Percentiles rank a stretch among this genome's conserved stretches.
phyloP scores from a whole-genome alignment of 2,329 filamentous ascomycete genomes.

The Penicillium sp. region DNA sequence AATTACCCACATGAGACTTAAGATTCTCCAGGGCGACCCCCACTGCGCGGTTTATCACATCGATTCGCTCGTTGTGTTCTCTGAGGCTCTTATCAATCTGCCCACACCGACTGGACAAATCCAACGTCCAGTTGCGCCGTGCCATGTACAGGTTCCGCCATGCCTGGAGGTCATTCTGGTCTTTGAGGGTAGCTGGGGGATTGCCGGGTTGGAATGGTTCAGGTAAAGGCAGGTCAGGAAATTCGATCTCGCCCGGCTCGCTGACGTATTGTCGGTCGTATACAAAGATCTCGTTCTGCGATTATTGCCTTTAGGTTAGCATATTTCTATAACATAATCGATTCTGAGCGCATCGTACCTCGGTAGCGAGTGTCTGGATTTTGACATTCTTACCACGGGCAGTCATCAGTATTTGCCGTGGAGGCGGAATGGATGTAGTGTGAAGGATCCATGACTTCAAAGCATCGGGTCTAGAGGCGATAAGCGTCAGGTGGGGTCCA shows the following conservation, averaged over 20 bases:
- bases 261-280: conserved; percentile 77
- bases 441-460: conserved; percentile 78
- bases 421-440: conserved; percentile 69
- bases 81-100: conserved; percentile 62
- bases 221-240: conserved; percentile 54
- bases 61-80: conserved; percentile 49
- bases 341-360: conserved; percentile 55
- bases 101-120: conserved; percentile 67
- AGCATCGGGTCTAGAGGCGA: conserved; percentile 67
- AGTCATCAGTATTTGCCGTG: conserved; percentile 85
- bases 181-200: conserved; percentile 76
- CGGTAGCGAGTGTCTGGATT: conserved; percentile 72
- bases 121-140: conserved; percentile 75
- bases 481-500: conserved; percentile 21
- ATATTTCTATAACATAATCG: neutral
- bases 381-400: conserved; percentile 80
- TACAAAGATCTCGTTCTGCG: conserved; percentile 81
- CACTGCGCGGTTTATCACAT: conserved; percentile 69
- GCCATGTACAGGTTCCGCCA: conserved; percentile 86
- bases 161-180: conserved; percentile 76
- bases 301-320: neutral
- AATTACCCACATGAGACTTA: conserved; percentile 47
- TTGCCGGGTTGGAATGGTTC: conserved; percentile 59
- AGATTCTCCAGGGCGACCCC: conserved; percentile 81
- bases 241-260: conserved; percentile 48